Evolutionary conservation across 2,329 filamentous ascomycete species (phyloP), one percentile per base, ranked within the genome.

Genomic region (Cytospora leucostoma): DNA sequence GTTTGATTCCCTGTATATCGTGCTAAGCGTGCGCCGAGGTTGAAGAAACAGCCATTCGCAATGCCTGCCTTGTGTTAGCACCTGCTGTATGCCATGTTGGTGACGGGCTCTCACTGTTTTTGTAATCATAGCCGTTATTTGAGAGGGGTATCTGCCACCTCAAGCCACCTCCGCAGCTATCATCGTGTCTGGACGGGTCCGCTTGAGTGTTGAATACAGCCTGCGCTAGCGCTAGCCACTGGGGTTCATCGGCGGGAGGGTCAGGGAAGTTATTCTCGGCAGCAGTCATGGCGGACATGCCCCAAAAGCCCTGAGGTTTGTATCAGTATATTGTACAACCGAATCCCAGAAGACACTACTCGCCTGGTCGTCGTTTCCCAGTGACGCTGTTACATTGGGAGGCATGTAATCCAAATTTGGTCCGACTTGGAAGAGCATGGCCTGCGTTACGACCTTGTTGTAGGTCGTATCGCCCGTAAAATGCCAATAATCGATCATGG

Each of bases 131-230:
- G 15, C 92, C 93, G 49, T 84, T 86, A 72, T 96, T 95, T 79
- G 91, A 93, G 1, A 84, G 81, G 72, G 90, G 94, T 55, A 96
- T 92, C 76, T 96, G 92, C 91, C 91, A 94, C 66, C 90, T 84
- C 57, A 95, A 74, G 7, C 92, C 92, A 49, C 92, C 92, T n/a
- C 80, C 81, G 69, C 92, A 96, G 58, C 84, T 77, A 1, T 80
- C 75, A 0, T 74, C 1, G 74, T 79, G 66, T 93, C 90, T 92
- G 91, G 95, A 44, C 91, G 85, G 34, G 80, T 61, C 78, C 2
- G 86, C 87, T 71, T 94, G 91, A 2, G 87, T 88, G 73, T 96
- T 92, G 79, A 95, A 96, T 35, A 92, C 89, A 57, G 88, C 90
- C 72, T 93, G 87, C 2, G 88, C 90, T 13, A 95, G 82, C 5